These are phyloP conservation scores for Lyophyllum semitale DNA, from an alignment of 768 basidiomycete genomes.

Conservation along the genomic window DNA sequence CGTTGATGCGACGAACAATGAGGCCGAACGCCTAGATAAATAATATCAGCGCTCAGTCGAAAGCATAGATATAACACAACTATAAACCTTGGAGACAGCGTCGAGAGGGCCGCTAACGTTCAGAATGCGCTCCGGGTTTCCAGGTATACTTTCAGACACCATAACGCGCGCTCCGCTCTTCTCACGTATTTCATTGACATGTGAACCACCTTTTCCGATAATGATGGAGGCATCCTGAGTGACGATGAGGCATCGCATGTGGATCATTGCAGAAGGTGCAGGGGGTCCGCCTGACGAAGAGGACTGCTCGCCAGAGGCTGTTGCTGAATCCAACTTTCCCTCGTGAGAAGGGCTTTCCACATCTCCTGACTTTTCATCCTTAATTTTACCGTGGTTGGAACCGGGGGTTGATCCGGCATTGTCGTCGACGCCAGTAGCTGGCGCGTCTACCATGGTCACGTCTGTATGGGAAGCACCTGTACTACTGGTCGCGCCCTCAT, in stretches of 20 bases:
- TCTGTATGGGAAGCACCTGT: slow-evolving; percentile 51
- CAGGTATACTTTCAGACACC: slow-evolving; percentile 98
- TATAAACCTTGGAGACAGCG: slow-evolving; percentile 92
- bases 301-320: slow-evolving; percentile 52
- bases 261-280: slow-evolving; percentile 81
- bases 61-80: neutral
- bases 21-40: slow-evolving; percentile 87
- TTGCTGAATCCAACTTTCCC: slow-evolving; percentile 44
- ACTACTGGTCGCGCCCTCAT: slow-evolving; percentile 59
- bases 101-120: slow-evolving; percentile 96
- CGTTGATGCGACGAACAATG: slow-evolving; percentile 97
- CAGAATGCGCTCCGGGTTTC: slow-evolving; percentile 98
- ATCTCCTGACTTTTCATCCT: slow-evolving; percentile 40
- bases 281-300: slow-evolving; percentile 46
- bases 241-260: slow-evolving; percentile 98
- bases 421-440: slow-evolving; percentile 53
- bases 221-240: slow-evolving; percentile 99
- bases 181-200: slow-evolving; percentile 98
- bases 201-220: slow-evolving; percentile 93
- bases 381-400: slow-evolving; percentile 43
- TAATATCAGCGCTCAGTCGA: neutral
- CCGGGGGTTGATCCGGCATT: slow-evolving; percentile 59
- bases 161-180: slow-evolving; percentile 96
- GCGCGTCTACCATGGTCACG: slow-evolving; percentile 67
- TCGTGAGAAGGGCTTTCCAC: slow-evolving; percentile 32